Evolutionary conservation across 768 basidiomycete species (phyloP), one percentile per base, ranked within the genome.

Genomic region (Boletus sp.): DNA sequence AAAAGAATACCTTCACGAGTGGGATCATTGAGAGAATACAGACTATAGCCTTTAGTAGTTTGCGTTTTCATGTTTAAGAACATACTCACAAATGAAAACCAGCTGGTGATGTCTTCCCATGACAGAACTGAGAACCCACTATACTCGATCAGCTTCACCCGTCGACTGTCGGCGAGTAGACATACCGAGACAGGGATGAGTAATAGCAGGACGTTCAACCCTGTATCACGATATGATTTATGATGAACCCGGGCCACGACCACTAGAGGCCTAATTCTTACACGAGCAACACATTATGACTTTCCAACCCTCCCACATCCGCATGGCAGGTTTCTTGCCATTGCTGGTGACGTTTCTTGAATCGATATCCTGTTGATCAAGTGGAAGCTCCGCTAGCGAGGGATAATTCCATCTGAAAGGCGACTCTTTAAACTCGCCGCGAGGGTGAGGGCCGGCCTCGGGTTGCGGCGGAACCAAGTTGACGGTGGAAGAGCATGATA

Each of bases 1-100:
- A 59, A 35, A 46, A 47, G 20, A 54, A 36, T 61, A 88, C 87
- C 74, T 88, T 86, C 49, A 92, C 90, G 30, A 92, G 78, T 4
- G 92, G 92, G 29, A 92, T 81, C 70, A 94, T 81, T 10, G 87
- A 81, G 29, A 90, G 72, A 59, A 86, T 77, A 57, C 81, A 87
- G 52, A 84, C 87, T 90, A 58, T 17, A 52, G 7, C 10, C 10
- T 15, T 28, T 41, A 30, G 51, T n/a, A 48, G 29, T 11, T 5
- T 35, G 50, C 4, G 28, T 36, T 35, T 33, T 42, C 24, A n/a
- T 42, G 15, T 36, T 18, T 5, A 47, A 7, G 41, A 35, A 30
- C 12, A 18, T 24, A 68, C 85, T 68, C 60, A 89, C 90, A 80
- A 36, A 80, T 71, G 64, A 91, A 91, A 24, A 85, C 78, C 20